Evolutionary conservation across 257 asterid genomes (phyloP).

Genomic region (Penstemon barbatus): DNA sequence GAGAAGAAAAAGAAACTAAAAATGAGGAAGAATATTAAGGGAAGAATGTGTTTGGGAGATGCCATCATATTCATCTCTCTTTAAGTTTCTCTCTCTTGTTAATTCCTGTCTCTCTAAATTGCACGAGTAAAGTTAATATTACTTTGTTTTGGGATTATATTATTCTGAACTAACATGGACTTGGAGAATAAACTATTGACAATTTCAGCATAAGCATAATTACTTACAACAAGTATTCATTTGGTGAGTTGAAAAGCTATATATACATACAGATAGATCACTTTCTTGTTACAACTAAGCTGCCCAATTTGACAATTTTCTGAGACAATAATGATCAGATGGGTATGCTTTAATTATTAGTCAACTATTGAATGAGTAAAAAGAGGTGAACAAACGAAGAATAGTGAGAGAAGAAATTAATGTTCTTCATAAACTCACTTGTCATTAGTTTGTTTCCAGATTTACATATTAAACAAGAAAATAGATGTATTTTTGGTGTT

Average conservation of each 20-base stretch:
- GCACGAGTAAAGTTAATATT: neutral
- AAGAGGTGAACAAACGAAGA: neutral
- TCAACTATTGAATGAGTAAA: neutral
- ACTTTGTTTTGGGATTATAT: too few relatives aligned
- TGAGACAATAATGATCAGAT: neutral
- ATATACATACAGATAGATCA: too few relatives aligned
- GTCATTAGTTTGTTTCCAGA: neutral
- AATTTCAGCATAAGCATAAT: neutral
- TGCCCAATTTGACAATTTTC: neutral
- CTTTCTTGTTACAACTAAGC: neutral
- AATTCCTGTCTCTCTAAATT: neutral
- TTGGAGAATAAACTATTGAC: neutral
- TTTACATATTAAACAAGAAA: neutral
- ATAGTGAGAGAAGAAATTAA: neutral
- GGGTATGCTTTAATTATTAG: neutral
- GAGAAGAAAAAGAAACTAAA: slow-evolving; percentile 24
- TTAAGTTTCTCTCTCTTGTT: neutral
- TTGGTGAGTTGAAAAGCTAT: neutral
- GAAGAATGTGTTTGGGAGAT: neutral
- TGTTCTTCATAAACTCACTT: neutral
- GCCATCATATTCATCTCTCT: neutral
- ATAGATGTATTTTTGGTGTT: neutral
- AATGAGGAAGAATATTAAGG: slow-evolving; percentile 9
- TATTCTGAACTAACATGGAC: too few relatives aligned
- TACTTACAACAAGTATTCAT: neutral